Base-by-base conservation (phyloP, 2,329 filamentous ascomycete species). In the Ophiostoma triangulosporum region DNA sequence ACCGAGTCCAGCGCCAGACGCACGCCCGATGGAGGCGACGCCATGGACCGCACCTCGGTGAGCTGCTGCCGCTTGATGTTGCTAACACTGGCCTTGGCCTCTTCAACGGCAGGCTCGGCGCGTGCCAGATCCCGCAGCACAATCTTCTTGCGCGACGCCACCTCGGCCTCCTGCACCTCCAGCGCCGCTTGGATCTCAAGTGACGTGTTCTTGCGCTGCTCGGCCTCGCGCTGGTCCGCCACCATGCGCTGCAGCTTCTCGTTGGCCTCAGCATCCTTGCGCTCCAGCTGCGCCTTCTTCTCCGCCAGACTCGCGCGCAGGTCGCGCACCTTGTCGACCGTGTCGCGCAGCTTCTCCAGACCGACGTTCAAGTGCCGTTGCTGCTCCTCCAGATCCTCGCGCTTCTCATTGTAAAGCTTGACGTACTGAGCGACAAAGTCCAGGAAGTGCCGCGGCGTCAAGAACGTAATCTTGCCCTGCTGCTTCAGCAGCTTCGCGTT, bases 381-480 rank as follows among this genome's bases (percentile, higher is more conserved):
- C 68, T 99, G 93, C 66, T 99, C 93, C 68, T 99, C 93, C 1
- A 99, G 78, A 64, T 98, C 93, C 67, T 97, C 93, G 11, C 94
- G 86, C 74, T 99, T 98, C 69, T 98, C 93, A 58, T 90, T 95
- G 71, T 97, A 97, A 6, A 99, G 76, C 68, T 87, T 93, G 68
- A 96, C 90, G 65, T 96, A 99, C 65, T 99, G 93, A 36, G 89
- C 88, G 55, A 98, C 91, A 63, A 98, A 98, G 67, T 98, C 94
- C 51, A 99, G 73, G 73, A 95, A 99, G 68, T 99, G 93, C 46
- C 93, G 84, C 46, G 93, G 93, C 11, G 94, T 98, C 54, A 98
- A 80, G 73, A 87, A 97, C 0, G 93, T 97, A 29, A 85, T 78
- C 69, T 86, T 89, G 67, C 88, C 89, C 70, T 97, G 93, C 66